Base-by-base conservation (phyloP, 306 rosid genomes). In the Cicer yamashitae region DNA sequence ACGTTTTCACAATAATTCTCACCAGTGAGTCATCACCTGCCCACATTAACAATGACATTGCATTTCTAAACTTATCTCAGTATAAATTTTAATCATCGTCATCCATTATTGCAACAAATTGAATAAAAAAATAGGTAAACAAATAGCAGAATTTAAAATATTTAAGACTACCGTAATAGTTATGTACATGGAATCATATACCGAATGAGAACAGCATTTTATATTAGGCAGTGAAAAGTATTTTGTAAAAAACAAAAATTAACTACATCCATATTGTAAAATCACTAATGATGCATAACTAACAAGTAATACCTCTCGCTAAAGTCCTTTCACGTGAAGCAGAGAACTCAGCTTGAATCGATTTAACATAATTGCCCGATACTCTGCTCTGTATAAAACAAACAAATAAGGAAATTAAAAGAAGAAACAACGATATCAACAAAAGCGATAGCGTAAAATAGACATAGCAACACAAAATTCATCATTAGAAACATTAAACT, bases 271-370 rank as follows among this genome's bases (percentile, higher is more conserved):
- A 2, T 34, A 48, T 12, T 63, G 68, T 50, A 73, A 47, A 67
- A 61, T 13, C 70, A 73, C 39, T 6, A 50, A 50, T 34, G 60
- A 25, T 6, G 71, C 81, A 59, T 15, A 57, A 58, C 38, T 15
- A 57, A 58, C 38, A 69, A 20, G 41, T 53, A 69, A 47, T 78
- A 87, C 94, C 94, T 62, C 83, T 87, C 1, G 86, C 87, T 46
- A 84, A 48, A 44, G 90, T 84, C 82, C 91, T 82, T 73, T 75
- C 70, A 72, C 84, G 85, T 47, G 90, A 84, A 8, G 85, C 81
- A 40, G 91, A 82, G 77, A 74, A 70, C 17, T 72, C 83, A 48
- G 77, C 74, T 45, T 71, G 87, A 60, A 81, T 63, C 18, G 85
- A 66, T 79, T 10, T 82, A 43, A 87, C 80, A 74, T 7, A 66